Evolutionary conservation across 441 rosid species (phyloP).

Genomic region (Biscutella auriculata): DNA sequence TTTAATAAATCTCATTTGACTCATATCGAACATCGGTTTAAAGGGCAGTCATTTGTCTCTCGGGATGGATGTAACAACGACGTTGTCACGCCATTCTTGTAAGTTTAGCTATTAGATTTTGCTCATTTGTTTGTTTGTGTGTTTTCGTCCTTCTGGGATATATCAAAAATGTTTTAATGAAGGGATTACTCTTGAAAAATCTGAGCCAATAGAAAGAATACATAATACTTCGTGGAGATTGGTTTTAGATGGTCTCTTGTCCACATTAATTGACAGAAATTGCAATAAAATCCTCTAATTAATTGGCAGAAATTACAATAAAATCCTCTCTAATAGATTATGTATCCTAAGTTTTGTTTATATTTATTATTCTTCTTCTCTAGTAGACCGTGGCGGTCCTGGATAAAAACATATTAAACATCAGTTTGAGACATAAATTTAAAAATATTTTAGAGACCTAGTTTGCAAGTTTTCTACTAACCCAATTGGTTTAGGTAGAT

Average conservation of each 20-base stretch:
- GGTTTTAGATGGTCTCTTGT: conserved; percentile 66
- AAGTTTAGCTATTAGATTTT: background rate
- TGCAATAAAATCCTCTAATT: no score
- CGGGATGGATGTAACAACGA: conserved; percentile 66
- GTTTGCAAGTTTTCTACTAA: no score
- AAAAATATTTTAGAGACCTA: no score
- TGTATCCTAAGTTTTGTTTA: no score
- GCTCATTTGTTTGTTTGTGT: background rate
- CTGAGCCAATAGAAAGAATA: conserved; percentile 31
- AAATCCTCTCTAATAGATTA: no score
- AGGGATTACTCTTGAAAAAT: conserved; percentile 43
- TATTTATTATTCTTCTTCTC: no score
- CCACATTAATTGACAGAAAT: conserved; percentile 83
- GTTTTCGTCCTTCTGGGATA: background rate
- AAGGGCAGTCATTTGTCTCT: conserved; percentile 32
- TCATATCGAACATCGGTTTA: conserved; percentile 23
- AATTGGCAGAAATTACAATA: no score
- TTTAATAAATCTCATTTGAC: conserved; percentile 28
- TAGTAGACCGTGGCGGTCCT: no score
- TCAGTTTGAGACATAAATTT: no score
- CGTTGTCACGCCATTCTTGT: conserved; percentile 56
- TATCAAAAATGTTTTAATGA: background rate
- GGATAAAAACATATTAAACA: no score
- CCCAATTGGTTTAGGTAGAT: no score
- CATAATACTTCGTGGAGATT: conserved; percentile 55